Evolutionary conservation across 2,329 filamentous ascomycete species (phyloP).

Genomic region (Fusarium buxicola): DNA sequence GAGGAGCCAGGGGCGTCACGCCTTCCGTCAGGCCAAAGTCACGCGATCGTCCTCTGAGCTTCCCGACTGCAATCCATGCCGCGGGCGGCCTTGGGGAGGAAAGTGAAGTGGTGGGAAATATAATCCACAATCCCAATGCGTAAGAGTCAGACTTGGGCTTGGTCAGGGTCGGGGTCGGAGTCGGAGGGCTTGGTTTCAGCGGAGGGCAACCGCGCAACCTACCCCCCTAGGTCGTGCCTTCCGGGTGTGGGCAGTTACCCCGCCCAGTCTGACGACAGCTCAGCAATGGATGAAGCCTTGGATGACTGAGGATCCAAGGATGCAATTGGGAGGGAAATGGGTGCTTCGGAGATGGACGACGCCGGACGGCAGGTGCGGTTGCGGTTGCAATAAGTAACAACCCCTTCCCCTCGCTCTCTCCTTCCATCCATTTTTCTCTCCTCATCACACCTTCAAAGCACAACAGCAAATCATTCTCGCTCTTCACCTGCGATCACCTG

Average conservation of each 20-base stretch:
- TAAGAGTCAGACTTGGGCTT: constrained; percentile 1
- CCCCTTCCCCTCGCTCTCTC: constrained; percentile 46
- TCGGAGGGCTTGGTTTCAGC: constrained; percentile 2
- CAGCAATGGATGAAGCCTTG: constrained; percentile 26
- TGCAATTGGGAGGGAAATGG: constrained; percentile 5
- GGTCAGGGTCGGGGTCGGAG: constrained; percentile 16
- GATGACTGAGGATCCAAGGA: constrained; percentile 36
- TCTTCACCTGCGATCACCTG: constrained; percentile 38
- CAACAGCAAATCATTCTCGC: constrained; percentile 34
- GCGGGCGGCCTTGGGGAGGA: too few relatives aligned
- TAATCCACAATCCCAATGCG: constrained; percentile 18
- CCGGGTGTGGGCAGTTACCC: constrained; percentile 52
- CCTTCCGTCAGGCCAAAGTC: constrained; percentile 48
- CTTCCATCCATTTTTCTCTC: constrained; percentile 42
- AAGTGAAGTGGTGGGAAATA: constrained; percentile 8
- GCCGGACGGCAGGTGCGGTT: constrained; percentile 36
- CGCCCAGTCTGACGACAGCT: constrained; percentile 58
- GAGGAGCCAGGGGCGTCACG: constrained; percentile 44
- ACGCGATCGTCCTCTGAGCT: constrained; percentile 45
- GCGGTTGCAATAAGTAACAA: constrained; percentile 51
- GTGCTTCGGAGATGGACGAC: constrained; percentile 28
- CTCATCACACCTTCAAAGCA: constrained; percentile 43
- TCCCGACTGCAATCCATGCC: constrained; percentile 17
- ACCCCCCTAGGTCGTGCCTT: constrained; percentile 33
- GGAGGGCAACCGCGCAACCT: constrained; percentile 23